Evolutionary conservation across 768 basidiomycete genomes (phyloP), one percentile per base, ranked within the genome.

Genomic region (Coprinellus micaceus): DNA sequence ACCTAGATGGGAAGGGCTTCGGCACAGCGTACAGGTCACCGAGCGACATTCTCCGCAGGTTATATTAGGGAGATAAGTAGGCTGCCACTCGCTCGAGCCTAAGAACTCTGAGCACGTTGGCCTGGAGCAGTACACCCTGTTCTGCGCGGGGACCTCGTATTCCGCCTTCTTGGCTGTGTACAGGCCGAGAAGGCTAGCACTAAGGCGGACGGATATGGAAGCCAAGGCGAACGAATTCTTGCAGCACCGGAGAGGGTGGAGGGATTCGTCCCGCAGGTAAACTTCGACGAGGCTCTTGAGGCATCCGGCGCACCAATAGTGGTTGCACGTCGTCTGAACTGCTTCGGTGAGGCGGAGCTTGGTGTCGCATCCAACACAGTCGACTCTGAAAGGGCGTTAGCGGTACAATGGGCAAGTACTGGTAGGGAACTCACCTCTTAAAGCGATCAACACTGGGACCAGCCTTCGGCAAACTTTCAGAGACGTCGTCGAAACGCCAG

Each of bases 171-270:
- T 65, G 2, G 40, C 36, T 22, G 59, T 55, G 30, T 61, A 65
- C 9, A 26, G 26, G 1, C 30, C 39, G 37, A 60, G 51, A 1
- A 61, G 45, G 4, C 58, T 60, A 46, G 12, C 7, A 33, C 47
- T 49, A 30, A 63, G 56, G 17, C 55, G 22, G 7, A 36, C 19
- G 7, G 36, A 30, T 7, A 65, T 22, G 13, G 29, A 13, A 28
- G 48, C 22, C 4, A 44, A 2, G 4, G 58, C 44, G 15, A 65
- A 58, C 21, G 57, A 44, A 21, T 58, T 59, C 53, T 57, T 56
- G 61, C 64, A 65, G 44, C 62, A 65, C 52, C 60, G 60, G 40
- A 65, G 25, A 6, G 64, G 64, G 51, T 62, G 60, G 7, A 65
- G 58, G n/a, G 57, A 48, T 46, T 65, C 64, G 48, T 65, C 64